Base-by-base conservation (phyloP, 768 basidiomycete species). In the Kwoniella shandongensis region DNA sequence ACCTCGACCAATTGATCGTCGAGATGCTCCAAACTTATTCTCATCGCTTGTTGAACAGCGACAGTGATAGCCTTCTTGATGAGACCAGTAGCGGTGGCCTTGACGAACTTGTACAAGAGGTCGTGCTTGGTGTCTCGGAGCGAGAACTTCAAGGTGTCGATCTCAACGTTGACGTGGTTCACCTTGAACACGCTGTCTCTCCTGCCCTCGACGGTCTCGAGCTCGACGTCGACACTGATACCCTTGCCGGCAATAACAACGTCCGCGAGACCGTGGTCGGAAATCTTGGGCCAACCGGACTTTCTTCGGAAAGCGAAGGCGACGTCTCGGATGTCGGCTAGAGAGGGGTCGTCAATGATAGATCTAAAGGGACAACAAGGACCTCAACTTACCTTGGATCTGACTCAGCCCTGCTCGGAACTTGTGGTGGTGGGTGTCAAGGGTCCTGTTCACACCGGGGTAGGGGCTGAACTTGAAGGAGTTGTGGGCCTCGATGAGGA, bases 121-220 rank as follows among this genome's bases (percentile, higher is more conserved):
- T 91, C 88, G 78, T 96, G 91, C 78, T 92, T 93, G 61, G 87
- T 83, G 63, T 97, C 92, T 4, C 91, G 84, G 66, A 99, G 89
- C 23, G 85, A 83, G 78, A 93, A 94, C 78, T 88, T 91, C 67
- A 98, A 83, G 15, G 85, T 81, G 67, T 88, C 89, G 52, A 97
- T 86, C 72, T 90, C 89, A 75, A 89, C 88, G 42, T 84, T 76
- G 18, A 89, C 84, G 50, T 83, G 54, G 63, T 74, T 68, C 60
- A 79, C 76, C 57, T 70, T 72, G 77, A 79, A 79, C 18, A 74
- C 76, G 44, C 65, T 62, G 63, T 75, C 70, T n/a, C 70, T 54
- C 42, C 70, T 52, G 61, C 74, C 69, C 54, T 73, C 71, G 26
- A 78, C 78, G 25, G 75, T 70, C 65, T 78, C 77, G 62, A 79